phyloP scores from a whole-genome alignment of 305 asterid genomes.

The Fraxinus floribunda region DNA sequence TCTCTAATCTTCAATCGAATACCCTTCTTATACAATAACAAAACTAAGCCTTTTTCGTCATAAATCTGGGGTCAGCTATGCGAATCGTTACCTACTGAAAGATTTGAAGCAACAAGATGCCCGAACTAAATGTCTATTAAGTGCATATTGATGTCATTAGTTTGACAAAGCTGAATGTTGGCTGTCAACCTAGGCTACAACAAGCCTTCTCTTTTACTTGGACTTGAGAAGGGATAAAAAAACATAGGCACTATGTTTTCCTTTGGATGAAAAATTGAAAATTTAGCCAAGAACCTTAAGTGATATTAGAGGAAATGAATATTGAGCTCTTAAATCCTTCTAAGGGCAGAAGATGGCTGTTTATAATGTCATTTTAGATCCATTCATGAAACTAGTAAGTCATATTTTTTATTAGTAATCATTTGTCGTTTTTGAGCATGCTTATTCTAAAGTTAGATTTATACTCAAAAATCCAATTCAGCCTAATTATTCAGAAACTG shows the following conservation, averaged over 20 bases:
- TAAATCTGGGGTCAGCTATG: not conserved
- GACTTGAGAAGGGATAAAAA: not conserved
- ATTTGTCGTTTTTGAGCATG: not conserved
- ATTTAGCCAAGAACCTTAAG: not conserved
- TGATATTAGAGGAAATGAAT: not conserved
- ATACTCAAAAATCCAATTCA: not conserved
- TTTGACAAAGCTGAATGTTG: not conserved
- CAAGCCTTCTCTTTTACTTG: not conserved
- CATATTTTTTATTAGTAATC: not conserved
- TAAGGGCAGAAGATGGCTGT: not conserved
- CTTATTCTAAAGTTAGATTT: not conserved
- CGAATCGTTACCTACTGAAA: not conserved
- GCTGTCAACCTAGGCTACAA: not conserved
- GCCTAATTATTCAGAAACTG: not conserved
- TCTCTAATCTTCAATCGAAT: not conserved
- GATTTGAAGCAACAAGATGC: not conserved
- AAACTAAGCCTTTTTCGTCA: not conserved
- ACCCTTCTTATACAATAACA: not conserved
- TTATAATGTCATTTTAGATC: not conserved
- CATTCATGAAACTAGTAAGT: not conserved
- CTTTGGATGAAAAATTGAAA: not conserved
- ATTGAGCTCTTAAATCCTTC: not conserved
- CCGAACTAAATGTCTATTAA: not conserved
- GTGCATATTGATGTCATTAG: not conserved
- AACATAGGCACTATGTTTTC: not conserved